These are phyloP conservation scores for Schoenoplectus triqueter DNA, from an alignment of 202 grass and related monocot species.

Conservation along the genomic window DNA sequence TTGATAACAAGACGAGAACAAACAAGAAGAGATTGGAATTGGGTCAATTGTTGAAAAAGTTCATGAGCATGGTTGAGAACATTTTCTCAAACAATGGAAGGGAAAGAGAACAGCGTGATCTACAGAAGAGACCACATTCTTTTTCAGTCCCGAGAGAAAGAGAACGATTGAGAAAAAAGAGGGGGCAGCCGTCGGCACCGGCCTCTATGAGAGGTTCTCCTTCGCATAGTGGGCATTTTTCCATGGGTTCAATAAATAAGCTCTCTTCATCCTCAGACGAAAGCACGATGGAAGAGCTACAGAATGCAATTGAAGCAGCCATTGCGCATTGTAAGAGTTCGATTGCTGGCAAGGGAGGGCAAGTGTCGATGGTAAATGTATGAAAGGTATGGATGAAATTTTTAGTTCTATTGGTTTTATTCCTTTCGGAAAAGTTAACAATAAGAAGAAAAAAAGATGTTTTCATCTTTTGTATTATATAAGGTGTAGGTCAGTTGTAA, in stretches of 20 bases:
- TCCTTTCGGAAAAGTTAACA: slow-evolving; percentile 29
- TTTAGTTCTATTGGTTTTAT: slow-evolving; percentile 29
- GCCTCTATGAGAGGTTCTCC: slow-evolving; percentile 74
- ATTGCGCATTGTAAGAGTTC: slow-evolving; percentile 99
- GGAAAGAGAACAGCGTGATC: slow-evolving; percentile 52
- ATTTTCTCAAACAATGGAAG: slow-evolving; percentile 56
- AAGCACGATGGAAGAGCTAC: slow-evolving; percentile 98
- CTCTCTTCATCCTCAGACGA: slow-evolving; percentile 72
- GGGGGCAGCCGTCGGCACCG: slow-evolving; percentile 68
- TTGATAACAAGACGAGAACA: slow-evolving; percentile 44
- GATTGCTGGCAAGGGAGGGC: slow-evolving; percentile 42
- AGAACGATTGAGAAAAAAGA: slow-evolving; percentile 44
- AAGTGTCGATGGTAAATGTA: slow-evolving; percentile 43
- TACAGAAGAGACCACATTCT: slow-evolving; percentile 61
- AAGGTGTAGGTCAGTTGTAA: slow-evolving; percentile 37
- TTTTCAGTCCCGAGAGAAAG: slow-evolving; percentile 61
- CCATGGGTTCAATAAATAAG: slow-evolving; percentile 59
- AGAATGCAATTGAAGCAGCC: slow-evolving; percentile 93
- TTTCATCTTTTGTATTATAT: slow-evolving; percentile 29
- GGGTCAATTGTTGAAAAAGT: slow-evolving; percentile 66
- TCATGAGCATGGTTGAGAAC: slow-evolving; percentile 70
- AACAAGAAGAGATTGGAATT: slow-evolving; percentile 59
- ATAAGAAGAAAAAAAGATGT: slow-evolving; percentile 26
- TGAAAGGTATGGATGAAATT: slow-evolving; percentile 23
- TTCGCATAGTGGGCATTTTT: slow-evolving; percentile 84